A percentile compares a stretch with the other conserved stretches of the same genome.
These are phyloP conservation scores for Alternaria conjuncta DNA, from an alignment of 2,329 filamentous ascomycete species.

Conservation along the genomic window DNA sequence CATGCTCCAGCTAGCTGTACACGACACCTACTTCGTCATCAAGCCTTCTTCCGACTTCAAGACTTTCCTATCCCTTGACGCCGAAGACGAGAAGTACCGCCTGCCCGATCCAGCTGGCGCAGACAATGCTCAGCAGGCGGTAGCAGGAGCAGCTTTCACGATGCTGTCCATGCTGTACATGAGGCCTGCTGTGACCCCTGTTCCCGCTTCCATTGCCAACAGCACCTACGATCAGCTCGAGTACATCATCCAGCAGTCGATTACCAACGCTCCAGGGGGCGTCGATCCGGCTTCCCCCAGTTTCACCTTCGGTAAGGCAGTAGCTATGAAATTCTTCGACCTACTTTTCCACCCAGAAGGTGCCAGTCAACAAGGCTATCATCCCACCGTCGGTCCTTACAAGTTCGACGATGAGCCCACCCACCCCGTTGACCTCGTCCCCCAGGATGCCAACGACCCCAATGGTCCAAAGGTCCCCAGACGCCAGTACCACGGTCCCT, in stretches of 20 bases:
- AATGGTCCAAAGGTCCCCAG: slow-evolving; percentile 23
- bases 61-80: slow-evolving; percentile 20
- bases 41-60: slow-evolving; percentile 13
- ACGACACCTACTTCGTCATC: slow-evolving; percentile 37
- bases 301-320: slow-evolving; percentile 28
- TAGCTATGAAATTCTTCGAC: slow-evolving; percentile 24
- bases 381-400: slow-evolving; percentile 23
- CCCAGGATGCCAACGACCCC: slow-evolving; percentile 29
- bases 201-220: slow-evolving; percentile 9
- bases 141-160: slow-evolving; percentile 30
- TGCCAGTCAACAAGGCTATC: slow-evolving; percentile 18
- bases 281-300: slow-evolving; percentile 21
- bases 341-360: slow-evolving; percentile 21
- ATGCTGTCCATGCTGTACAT: slow-evolving; percentile 23
- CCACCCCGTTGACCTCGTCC: slow-evolving; percentile 28
- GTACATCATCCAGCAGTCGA: slow-evolving; percentile 9
- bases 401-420: slow-evolving; percentile 35
- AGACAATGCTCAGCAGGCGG: slow-evolving; percentile 24
- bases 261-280: slow-evolving; percentile 4
- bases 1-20: slow-evolving; percentile 32
- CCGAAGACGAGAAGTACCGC: slow-evolving; percentile 6
- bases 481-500: slow-evolving; percentile 26
- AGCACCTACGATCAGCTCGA: slow-evolving; percentile 18
- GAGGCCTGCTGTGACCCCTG: slow-evolving; percentile 1
- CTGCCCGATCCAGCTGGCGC: slow-evolving; percentile 19